phyloP scores from a whole-genome alignment of 495 filamentous ascomycete species.

The Lasiosphaeriaceae sp. region DNA sequence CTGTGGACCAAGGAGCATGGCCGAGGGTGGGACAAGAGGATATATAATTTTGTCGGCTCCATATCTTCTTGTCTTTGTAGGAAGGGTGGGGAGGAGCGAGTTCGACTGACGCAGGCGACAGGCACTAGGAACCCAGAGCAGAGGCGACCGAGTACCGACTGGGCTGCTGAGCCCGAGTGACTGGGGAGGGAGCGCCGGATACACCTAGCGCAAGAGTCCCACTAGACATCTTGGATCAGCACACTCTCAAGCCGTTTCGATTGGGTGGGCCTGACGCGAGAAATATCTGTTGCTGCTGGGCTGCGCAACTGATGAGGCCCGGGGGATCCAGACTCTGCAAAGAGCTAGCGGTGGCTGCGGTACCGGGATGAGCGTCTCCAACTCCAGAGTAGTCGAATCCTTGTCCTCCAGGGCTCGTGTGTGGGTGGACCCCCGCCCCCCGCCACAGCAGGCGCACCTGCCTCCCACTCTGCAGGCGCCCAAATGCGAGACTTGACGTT shows the following conservation, averaged over 20 bases:
- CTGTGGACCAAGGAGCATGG: not conserved
- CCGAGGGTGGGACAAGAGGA: constrained; percentile 3
- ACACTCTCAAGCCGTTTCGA: not conserved
- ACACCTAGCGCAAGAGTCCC: constrained; percentile 1
- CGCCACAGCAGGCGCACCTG: too few relatives aligned
- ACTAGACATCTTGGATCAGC: not conserved
- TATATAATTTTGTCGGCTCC: not conserved
- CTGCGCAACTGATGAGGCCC: not conserved
- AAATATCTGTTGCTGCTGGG: not conserved
- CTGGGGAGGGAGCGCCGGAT: not conserved
- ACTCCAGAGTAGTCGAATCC: too few relatives aligned
- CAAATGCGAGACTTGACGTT: too few relatives aligned
- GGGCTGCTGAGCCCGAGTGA: too few relatives aligned
- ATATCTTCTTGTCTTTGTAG: not conserved
- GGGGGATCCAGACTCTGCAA: not conserved
- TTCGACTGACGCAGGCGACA: constrained; percentile 6
- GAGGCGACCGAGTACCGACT: too few relatives aligned
- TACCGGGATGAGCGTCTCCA: not conserved
- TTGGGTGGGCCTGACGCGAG: constrained; percentile 4
- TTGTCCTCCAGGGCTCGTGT: not conserved
- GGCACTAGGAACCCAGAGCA: too few relatives aligned
- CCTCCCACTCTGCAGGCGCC: not conserved
- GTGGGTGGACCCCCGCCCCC: not conserved
- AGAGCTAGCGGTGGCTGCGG: not conserved
- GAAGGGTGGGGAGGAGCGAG: constrained; percentile 18